Conservation (phyloP, 1,284 basidiomycete species). For the Microbotryum scabiosae region DNA sequence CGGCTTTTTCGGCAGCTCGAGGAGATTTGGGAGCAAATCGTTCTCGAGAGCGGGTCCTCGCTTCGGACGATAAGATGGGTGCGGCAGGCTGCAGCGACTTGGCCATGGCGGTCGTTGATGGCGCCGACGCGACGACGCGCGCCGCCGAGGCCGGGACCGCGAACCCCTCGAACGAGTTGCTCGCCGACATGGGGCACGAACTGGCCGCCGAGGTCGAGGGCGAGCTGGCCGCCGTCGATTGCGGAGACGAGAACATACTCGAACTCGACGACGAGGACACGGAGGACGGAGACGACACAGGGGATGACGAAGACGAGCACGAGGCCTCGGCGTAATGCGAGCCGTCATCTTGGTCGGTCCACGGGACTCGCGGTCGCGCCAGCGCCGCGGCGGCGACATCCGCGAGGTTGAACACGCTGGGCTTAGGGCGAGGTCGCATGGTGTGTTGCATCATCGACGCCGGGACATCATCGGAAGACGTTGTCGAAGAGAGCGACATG, state of each 20-base stretch:
- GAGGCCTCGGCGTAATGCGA: slow-evolving; percentile 45
- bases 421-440: slow-evolving; percentile 6
- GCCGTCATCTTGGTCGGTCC: slow-evolving; percentile 14
- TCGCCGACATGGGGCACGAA: too few species aligned
- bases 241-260: too few species aligned
- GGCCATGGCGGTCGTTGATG: not conserved
- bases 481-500: too few species aligned
- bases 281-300: slow-evolving; percentile 40
- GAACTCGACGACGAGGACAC: not conserved
- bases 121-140: not conserved
- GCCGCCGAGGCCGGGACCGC: slow-evolving; percentile 7
- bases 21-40: slow-evolving; percentile 1
- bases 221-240: too few species aligned
- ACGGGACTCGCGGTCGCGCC: slow-evolving; percentile 24
- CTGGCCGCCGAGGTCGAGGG: too few species aligned
- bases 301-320: slow-evolving; percentile 45
- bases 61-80: slow-evolving; percentile 3
- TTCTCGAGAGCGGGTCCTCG: slow-evolving; percentile 5
- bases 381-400: slow-evolving; percentile 21
- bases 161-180: slow-evolving; percentile 12
- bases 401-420: slow-evolving; percentile 16
- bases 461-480: too few species aligned
- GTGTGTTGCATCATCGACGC: too few species aligned
- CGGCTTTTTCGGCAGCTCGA: not conserved
- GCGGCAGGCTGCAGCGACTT: not conserved